Base-by-base conservation (phyloP, 176 grass and related monocot species). In the Oryza meridionalis region DNA sequence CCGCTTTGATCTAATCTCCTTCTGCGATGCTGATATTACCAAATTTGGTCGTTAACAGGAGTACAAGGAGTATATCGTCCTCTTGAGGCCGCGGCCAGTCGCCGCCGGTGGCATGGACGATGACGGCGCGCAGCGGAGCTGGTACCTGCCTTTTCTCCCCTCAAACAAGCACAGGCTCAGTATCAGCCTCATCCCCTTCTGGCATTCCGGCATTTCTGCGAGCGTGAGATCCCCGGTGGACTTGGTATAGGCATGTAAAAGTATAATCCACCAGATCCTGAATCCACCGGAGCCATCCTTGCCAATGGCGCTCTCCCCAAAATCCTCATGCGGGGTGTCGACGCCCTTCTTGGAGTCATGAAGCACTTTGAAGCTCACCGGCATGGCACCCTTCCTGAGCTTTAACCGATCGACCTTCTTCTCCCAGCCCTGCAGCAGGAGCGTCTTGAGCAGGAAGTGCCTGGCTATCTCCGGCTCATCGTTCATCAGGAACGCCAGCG, bases 401-500 rank as follows among this genome's bases (percentile, higher is more conserved):
- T 94, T 94, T 77, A 94, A 94, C 8, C 92, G 83, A 12, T 94
- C 92, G 2, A 94, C 69, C 81, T 86, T 91, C 84, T 94, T 94
- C 81, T 94, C 92, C 92, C 92, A 91, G 6, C 89, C 86, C 77
- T 94, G 92, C 44, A 94, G 86, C 38, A 84, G 86, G 17, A 94
- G 72, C 43, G 92, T 94, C 84, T 94, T 94, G 24, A 94, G 55
- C 29, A 94, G 86, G 77, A 94, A 94, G 84, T 94, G 88, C 69
- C 86, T 94, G n/a, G n/a, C n/a, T n/a, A 97, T 88, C 1, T 97
- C 95, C 0, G 92, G 78, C 81, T 94, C 92, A 33, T 92, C 95
- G 53, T 97, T 97, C 95, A 97, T 94, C 85, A 97, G 84, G 74
- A 97, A 97, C 22, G 95, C 95, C 61, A 97, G 76, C 58, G 95